Evolutionary conservation across 495 filamentous ascomycete genomes (phyloP).

Genomic region (Trichoderma reesei): DNA sequence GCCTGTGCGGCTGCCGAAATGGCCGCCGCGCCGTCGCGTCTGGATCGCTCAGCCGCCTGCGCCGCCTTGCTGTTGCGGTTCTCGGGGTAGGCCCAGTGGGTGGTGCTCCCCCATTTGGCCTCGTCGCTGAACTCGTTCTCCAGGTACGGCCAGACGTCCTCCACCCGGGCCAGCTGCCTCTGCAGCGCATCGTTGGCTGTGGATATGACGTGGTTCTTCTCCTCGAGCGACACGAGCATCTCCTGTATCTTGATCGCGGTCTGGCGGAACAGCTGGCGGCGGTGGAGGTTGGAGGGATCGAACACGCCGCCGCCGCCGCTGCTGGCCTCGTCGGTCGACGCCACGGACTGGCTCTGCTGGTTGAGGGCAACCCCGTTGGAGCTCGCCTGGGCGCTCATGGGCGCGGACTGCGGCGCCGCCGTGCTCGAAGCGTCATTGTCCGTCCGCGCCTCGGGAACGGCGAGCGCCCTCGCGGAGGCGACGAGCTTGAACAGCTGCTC

Average conservation of each 20-base stretch:
- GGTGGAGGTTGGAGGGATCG: slow-evolving; percentile 43
- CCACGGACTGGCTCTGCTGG: slow-evolving; percentile 19
- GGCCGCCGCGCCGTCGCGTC: slow-evolving; percentile 65
- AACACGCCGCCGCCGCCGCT: slow-evolving; percentile 29
- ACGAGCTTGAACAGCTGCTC: slow-evolving; percentile 62
- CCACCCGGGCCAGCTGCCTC: slow-evolving; percentile 74
- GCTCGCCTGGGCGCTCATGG: slow-evolving; percentile 36
- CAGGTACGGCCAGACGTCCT: slow-evolving; percentile 73
- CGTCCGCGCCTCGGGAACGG: slow-evolving; percentile 35
- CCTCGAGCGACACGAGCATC: slow-evolving; percentile 77
- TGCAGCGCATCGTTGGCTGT: slow-evolving; percentile 82
- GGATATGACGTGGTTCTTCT: slow-evolving; percentile 91
- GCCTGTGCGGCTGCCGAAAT: slow-evolving; percentile 58
- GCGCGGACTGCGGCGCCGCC: slow-evolving; percentile 28
- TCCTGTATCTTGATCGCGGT: slow-evolving; percentile 52
- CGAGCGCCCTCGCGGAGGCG: slow-evolving; percentile 51
- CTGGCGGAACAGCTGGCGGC: slow-evolving; percentile 57
- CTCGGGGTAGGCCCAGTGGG: slow-evolving; percentile 93
- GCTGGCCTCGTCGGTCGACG: slow-evolving; percentile 30
- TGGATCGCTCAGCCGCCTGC: slow-evolving; percentile 56
- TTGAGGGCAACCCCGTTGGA: slow-evolving; percentile 25
- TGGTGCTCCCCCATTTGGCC: slow-evolving; percentile 79
- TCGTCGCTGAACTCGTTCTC: slow-evolving; percentile 88
- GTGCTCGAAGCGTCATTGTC: slow-evolving; percentile 35
- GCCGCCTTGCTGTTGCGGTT: slow-evolving; percentile 57